Evolutionary conservation across 345 rosid genomes (phyloP).

Genomic region (Kernera saxatilis): DNA sequence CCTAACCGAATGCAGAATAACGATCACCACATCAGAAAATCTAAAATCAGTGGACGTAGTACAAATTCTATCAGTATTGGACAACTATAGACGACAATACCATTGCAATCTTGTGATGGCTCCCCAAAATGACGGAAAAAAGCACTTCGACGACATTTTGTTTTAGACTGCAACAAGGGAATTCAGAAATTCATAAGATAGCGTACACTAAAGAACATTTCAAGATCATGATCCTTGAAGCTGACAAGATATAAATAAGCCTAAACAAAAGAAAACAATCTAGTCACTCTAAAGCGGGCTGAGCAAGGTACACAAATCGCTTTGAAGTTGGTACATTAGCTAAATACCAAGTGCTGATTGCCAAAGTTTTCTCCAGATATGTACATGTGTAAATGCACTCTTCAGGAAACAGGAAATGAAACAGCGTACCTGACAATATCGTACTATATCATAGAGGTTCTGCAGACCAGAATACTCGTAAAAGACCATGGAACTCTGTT

Average conservation of each 20-base stretch:
- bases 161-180: constrained; percentile 53
- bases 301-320: neutral
- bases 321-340: neutral
- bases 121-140: constrained; percentile 86
- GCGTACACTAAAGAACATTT: neutral
- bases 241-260: neutral
- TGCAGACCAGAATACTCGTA: constrained; percentile 92
- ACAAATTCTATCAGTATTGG: neutral
- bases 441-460: constrained; percentile 83
- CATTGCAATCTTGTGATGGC: constrained; percentile 83
- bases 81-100: constrained; percentile 33
- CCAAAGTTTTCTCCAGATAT: neutral
- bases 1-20: constrained; percentile 40
- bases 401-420: neutral
- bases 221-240: neutral
- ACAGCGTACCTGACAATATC: constrained; percentile 76
- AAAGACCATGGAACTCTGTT: constrained; percentile 97
- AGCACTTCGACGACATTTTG: constrained; percentile 76
- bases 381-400: neutral
- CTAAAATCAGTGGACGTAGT: neutral
- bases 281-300: neutral
- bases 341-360: neutral
- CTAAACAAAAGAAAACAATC: neutral
- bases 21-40: constrained; percentile 7
- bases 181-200: constrained; percentile 6